phyloP scores from a whole-genome alignment of 148 eudicot genomes.

The Rhododendron vialii region DNA sequence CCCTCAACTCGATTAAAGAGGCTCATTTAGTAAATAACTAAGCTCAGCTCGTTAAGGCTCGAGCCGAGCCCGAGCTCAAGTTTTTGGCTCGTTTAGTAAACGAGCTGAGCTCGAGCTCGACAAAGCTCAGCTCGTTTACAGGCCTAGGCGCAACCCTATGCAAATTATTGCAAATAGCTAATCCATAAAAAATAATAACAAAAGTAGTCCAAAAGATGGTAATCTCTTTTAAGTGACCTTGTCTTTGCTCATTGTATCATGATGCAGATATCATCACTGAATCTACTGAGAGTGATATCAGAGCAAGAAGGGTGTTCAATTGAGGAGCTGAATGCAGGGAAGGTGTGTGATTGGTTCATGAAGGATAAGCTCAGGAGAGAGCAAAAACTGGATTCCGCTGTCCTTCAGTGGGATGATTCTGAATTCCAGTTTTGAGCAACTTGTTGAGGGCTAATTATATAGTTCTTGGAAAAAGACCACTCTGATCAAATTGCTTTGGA shows the following conservation, averaged over 20 bases:
- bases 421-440: slow-evolving; percentile 30
- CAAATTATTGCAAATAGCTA: too few species aligned
- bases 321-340: slow-evolving; percentile 94
- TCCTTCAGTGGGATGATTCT: slow-evolving; percentile 88
- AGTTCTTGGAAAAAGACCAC: not conserved
- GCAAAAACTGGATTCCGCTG: slow-evolving; percentile 73
- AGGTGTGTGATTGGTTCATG: slow-evolving; percentile 80
- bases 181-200: too few species aligned
- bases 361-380: slow-evolving; percentile 87
- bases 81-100: too few species aligned
- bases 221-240: not conserved
- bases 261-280: slow-evolving; percentile 75
- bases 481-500: not conserved
- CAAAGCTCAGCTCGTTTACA: too few species aligned
- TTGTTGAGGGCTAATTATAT: not conserved
- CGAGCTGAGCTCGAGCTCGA: too few species aligned
- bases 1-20: too few species aligned
- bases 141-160: too few species aligned
- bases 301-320: slow-evolving; percentile 79
- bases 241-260: not conserved
- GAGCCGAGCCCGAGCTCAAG: too few species aligned
- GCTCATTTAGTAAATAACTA: too few species aligned
- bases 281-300: slow-evolving; percentile 63
- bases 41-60: too few species aligned
- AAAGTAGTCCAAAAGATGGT: not conserved